Evolutionary conservation across 768 basidiomycete genomes (phyloP).

Genomic region (Butyriboletus loyo): DNA sequence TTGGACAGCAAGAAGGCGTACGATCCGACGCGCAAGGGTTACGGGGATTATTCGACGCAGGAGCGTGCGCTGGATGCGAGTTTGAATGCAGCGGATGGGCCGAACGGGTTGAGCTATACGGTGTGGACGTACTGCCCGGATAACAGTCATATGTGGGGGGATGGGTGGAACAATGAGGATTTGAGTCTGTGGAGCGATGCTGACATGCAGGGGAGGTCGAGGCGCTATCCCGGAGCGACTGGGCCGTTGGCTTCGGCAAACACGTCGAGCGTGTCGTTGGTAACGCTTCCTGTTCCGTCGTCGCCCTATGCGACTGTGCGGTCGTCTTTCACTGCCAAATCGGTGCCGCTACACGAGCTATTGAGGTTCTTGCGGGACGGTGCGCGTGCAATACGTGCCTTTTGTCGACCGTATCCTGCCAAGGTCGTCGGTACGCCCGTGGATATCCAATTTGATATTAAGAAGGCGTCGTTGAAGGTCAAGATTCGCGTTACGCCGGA

Average conservation of each 20-base stretch:
- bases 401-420: constrained; percentile 78
- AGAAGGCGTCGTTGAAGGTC: constrained; percentile 66
- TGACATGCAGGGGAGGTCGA: constrained; percentile 43
- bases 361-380: constrained; percentile 79
- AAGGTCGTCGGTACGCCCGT: constrained; percentile 67
- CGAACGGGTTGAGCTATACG: constrained; percentile 73
- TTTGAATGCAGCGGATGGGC: constrained; percentile 73
- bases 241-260: constrained; percentile 10
- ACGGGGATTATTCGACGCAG: constrained; percentile 76
- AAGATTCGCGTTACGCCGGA: constrained; percentile 58
- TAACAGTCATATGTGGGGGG: constrained; percentile 84
- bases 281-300: constrained; percentile 18
- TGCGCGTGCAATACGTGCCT: constrained; percentile 79
- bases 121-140: constrained; percentile 89
- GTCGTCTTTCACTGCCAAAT: not conserved
- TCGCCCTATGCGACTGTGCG: constrained; percentile 5
- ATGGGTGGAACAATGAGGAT: constrained; percentile 97
- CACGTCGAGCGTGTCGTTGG: constrained; percentile 18
- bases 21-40: constrained; percentile 42
- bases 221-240: not conserved
- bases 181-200: constrained; percentile 83
- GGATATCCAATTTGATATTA: constrained; percentile 74
- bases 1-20: constrained; percentile 88
- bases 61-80: constrained; percentile 87
- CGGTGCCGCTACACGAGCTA: constrained; percentile 5